phyloP scores from a whole-genome alignment of 2,329 filamentous ascomycete species.

The Daldinia eschscholtzii region DNA sequence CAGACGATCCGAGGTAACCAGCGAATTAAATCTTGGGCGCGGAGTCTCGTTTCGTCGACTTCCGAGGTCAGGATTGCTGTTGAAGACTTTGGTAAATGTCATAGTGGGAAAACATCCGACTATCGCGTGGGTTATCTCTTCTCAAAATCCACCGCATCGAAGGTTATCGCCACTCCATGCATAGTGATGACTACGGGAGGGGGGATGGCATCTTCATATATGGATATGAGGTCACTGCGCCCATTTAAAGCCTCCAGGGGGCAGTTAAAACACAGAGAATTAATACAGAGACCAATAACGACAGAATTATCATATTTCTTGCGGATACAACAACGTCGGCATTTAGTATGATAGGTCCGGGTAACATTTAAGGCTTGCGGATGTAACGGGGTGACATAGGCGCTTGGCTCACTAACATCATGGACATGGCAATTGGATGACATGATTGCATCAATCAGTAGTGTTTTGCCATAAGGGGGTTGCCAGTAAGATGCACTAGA shows the following conservation, averaged over 20 bases:
- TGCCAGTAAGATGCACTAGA: conserved; percentile 13
- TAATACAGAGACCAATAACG: conserved; percentile 20
- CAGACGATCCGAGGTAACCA: conserved; percentile 64
- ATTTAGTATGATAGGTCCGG: conserved; percentile 17
- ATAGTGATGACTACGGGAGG: conserved; percentile 34
- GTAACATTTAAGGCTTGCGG: conserved; percentile 12
- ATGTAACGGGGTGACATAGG: conserved; percentile 31
- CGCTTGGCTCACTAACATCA: conserved; percentile 37
- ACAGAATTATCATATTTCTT: conserved; percentile 2
- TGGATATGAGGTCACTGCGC: conserved; percentile 48
- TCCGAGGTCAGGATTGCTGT: conserved; percentile 39
- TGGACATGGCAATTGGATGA: conserved; percentile 25
- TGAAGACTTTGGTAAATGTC: conserved; percentile 44
- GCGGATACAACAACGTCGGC: conserved; percentile 14
- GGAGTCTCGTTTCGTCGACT: conserved; percentile 30
- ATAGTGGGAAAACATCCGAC: conserved; percentile 37
- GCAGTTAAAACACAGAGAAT: conserved; percentile 15
- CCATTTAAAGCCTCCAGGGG: conserved; percentile 30
- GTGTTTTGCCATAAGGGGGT: conserved; percentile 14
- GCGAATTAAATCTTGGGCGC: conserved; percentile 65
- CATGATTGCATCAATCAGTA: conserved; percentile 37
- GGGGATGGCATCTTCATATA: conserved; percentile 29
- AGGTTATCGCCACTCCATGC: conserved; percentile 34
- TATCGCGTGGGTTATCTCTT: conserved; percentile 15
- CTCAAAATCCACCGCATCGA: conserved; percentile 18